phyloP scores from a whole-genome alignment of 306 rosid species.

The Trichosanthes truncata region DNA sequence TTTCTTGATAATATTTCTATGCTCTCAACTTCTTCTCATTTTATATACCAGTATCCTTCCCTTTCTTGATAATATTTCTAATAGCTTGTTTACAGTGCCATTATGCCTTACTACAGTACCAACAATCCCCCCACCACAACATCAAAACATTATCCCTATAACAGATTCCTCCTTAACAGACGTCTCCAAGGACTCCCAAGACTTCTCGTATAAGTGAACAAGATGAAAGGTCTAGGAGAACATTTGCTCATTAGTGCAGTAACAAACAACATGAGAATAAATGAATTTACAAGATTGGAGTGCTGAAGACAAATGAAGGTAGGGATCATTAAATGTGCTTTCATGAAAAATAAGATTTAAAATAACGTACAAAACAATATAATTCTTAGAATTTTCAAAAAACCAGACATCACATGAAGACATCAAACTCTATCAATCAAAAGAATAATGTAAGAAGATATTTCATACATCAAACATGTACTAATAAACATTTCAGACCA shows the following conservation, averaged over 20 bases:
- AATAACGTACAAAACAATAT: not conserved
- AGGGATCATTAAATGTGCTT: not conserved
- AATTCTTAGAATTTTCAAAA: not conserved
- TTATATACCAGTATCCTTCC: not conserved
- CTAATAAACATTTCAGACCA: not conserved
- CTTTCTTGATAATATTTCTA: too few species aligned
- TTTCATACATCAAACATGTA: not conserved
- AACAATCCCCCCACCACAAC: not conserved
- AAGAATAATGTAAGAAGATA: not conserved
- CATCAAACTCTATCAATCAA: not conserved
- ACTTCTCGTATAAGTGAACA: not conserved
- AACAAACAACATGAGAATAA: not conserved
- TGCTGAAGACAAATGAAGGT: not conserved
- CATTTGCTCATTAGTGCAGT: not conserved
- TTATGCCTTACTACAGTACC: not conserved
- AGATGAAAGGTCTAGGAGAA: not conserved
- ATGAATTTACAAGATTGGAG: not conserved
- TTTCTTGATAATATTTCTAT: not conserved
- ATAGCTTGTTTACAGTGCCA: not conserved
- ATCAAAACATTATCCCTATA: not conserved
- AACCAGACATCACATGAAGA: not conserved
- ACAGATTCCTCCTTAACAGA: not conserved
- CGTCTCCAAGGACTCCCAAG: not conserved
- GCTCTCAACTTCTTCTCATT: not conserved
- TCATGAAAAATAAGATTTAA: not conserved